Evolutionary conservation across 192 early-diverging fungal genomes (phyloP).

Genomic region (Coemansia sp.): DNA sequence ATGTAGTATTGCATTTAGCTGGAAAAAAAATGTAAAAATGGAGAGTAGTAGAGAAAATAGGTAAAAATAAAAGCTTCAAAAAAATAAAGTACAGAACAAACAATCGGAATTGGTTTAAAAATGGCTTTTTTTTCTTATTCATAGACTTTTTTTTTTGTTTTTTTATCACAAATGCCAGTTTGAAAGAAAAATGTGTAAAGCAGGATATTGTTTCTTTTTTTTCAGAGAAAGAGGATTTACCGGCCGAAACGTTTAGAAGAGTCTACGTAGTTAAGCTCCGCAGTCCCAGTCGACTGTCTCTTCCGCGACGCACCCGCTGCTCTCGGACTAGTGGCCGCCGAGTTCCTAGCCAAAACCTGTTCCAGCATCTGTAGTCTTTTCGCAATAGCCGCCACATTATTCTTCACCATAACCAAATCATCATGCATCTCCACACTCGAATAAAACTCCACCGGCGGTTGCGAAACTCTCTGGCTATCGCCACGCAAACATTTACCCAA

Average conservation of each 20-base stretch:
- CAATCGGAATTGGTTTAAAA: too few species aligned
- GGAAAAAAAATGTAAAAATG: neutral
- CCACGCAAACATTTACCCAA: slow-evolving; percentile 40
- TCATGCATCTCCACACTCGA: slow-evolving; percentile 35
- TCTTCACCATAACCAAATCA: slow-evolving; percentile 36
- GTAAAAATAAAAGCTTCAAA: neutral
- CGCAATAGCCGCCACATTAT: slow-evolving; percentile 43
- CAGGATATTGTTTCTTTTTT: too few species aligned
- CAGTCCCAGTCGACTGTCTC: slow-evolving; percentile 16
- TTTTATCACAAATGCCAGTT: neutral
- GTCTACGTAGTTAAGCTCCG: slow-evolving; percentile 36
- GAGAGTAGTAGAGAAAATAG: neutral
- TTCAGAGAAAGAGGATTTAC: too few species aligned
- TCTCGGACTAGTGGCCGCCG: slow-evolving; percentile 31
- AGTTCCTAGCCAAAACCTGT: slow-evolving; percentile 19
- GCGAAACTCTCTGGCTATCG: neutral
- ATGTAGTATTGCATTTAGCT: slow-evolving; percentile 26
- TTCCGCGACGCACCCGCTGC: slow-evolving; percentile 14
- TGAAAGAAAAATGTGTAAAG: too few species aligned
- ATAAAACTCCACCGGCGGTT: slow-evolving; percentile 46
- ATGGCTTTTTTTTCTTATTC: neutral
- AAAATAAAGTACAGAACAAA: neutral
- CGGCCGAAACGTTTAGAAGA: slow-evolving; percentile 33
- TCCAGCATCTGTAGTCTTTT: slow-evolving; percentile 40
- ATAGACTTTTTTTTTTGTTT: neutral